Evolutionary conservation across 2,329 filamentous ascomycete genomes (phyloP).

Genomic region (Aspergillus alliaceus): DNA sequence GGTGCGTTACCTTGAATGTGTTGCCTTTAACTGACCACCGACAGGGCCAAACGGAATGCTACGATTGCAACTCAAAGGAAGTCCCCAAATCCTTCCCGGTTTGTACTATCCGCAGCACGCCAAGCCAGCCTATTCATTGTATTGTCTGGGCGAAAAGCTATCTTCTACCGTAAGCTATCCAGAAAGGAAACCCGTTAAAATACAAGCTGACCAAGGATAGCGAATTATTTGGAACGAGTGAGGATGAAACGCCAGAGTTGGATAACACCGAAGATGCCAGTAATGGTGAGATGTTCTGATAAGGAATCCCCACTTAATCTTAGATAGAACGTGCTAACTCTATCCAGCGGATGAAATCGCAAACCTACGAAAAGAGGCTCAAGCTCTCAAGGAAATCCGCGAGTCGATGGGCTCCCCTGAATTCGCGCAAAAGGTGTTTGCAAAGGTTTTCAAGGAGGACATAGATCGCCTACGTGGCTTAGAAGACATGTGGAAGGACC

Average conservation of each 20-base stretch:
- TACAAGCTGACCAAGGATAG: slow-evolving; percentile 35
- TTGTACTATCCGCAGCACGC: slow-evolving; percentile 95
- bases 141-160: slow-evolving; percentile 99
- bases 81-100: slow-evolving; percentile 91
- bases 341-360: slow-evolving; percentile 71
- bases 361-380: slow-evolving; percentile 79
- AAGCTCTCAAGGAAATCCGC: slow-evolving; percentile 79
- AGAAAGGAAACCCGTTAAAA: too few species aligned
- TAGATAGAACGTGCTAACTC: too few species aligned
- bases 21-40: slow-evolving; percentile 9
- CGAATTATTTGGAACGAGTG: slow-evolving; percentile 89
- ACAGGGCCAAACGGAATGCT: slow-evolving; percentile 82
- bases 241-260: slow-evolving; percentile 77
- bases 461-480: slow-evolving; percentile 79
- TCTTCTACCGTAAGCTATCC: slow-evolving; percentile 65
- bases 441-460: slow-evolving; percentile 89
- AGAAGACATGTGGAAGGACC: slow-evolving; percentile 94
- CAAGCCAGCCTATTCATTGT: slow-evolving; percentile 94
- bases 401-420: slow-evolving; percentile 74
- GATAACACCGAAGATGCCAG: slow-evolving; percentile 79
- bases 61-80: slow-evolving; percentile 89
- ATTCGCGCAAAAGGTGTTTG: slow-evolving; percentile 79
- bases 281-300: slow-evolving; percentile 58
- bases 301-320: too few species aligned
- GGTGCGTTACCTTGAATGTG: not conserved